Base-by-base conservation (phyloP, 805 yeast genomes). In the Candida cerambycidarum region DNA sequence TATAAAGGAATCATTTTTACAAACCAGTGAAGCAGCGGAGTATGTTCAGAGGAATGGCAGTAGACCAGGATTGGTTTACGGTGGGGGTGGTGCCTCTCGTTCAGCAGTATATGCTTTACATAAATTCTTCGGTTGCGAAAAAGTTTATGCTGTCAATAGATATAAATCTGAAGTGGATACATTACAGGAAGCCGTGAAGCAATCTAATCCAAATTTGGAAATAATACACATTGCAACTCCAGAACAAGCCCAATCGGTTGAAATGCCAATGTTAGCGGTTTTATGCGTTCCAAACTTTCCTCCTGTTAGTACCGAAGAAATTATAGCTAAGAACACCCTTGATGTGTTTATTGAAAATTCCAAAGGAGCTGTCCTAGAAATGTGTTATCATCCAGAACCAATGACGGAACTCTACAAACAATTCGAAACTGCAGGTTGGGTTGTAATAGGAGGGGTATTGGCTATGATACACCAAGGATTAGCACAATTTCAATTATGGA, bases 21-120 rank as follows among this genome's bases (percentile, higher is more conserved):
- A 32, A 39, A 41, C 44, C 9, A 37, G 32, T 18, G 25, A 41
- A 36, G 38, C 54, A 7, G 7, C 15, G 9, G 23, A 24, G 11
- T 15, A 32, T 15, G 43, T 39, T 3, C 41, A 33, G 44, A 38
- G 29, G 14, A 24, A 16, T 42, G 46, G 45, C 11, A 45, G 45
- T 5, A 45, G 37, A n/a, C 57, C 63, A 0, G 67, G 66, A 7
- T 46, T 63, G 45, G 65, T 63, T 0, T 63, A 61, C 40, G 66
- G 68, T 5, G 67, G 67, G 5, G 68, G 68, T 10, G 68, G 68
- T 9, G 67, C 68, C 11, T 58, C 63, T 32, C 50, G 67, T 23
- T 58, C 64, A 7, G 67, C 67, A 1, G 59, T 62, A 5, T 62
- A 54, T 36, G 62, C 66, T 2, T 53, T 63, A 36, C 44, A 56